Base-by-base conservation (phyloP, 1,139 yeast genomes). In the Yamadazyma sp. region DNA sequence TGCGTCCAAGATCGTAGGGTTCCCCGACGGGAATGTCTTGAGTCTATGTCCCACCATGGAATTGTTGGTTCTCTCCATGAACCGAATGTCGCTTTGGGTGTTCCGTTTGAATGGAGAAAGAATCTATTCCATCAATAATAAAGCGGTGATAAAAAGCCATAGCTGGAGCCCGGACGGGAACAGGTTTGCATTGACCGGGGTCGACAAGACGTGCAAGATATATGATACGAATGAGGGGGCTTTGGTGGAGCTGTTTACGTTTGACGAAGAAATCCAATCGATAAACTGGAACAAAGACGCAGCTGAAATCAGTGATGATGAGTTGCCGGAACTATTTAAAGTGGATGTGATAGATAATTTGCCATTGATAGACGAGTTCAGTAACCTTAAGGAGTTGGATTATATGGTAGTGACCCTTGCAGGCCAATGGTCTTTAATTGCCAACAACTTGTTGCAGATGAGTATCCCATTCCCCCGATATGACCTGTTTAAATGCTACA, bases 21-120 rank as follows among this genome's bases (percentile, higher is more conserved):
- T 66, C 34, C 60, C 76, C 25, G 70, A 70, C 44, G 71, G 75
- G 1, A 61, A 56, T 36, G 61, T 70, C 36, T 50, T 77, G 39
- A 62, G 69, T 40, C 75, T 82, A 77, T 77, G 82, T 51, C 84
- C 85, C 1, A 63, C 72, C 9, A 72, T 79, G 66, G 79, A 78
- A 48, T 59, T 80, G 32, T 51, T 80, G 29, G 73, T 79, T 17
- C 59, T 78, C 4, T 66, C 76, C 34, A 71, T 72, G 64, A 69
- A 73, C 37, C 67, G 64, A 35, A 70, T 63, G 42, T 69, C 80
- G 8, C 65, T 79, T 16, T 68, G 77, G 71, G 73, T 79, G 12
- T 77, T 73, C 44, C 62, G 86, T 33, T 58, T 74, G 35, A 76
- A 75, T 45, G 85, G 84, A 0, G 79, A 76, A 45, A 54, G 78